Percentiles rank a stretch among this genome's conserved stretches.
Evolutionary conservation across 2,329 filamentous ascomycete genomes (phyloP).

Genomic region (Trichoderma endophyticum): DNA sequence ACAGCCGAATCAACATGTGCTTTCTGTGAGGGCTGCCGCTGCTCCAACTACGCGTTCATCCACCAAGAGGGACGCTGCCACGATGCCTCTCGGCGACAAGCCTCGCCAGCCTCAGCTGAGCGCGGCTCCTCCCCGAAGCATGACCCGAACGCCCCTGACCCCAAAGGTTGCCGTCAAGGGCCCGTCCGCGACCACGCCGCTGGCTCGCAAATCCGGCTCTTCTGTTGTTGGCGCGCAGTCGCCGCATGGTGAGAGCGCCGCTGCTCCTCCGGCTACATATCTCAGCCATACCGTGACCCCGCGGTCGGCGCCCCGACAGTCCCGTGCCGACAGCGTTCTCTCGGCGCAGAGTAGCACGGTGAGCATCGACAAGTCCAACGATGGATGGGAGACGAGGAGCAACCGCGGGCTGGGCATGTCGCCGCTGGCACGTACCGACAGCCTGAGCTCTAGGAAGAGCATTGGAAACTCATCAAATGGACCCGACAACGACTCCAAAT

Average conservation of each 20-base stretch:
- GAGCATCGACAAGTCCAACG: slow-evolving; percentile 40
- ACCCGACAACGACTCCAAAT: slow-evolving; percentile 52
- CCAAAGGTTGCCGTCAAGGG: slow-evolving; percentile 53
- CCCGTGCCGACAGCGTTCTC: slow-evolving; percentile 64
- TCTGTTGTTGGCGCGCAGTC: slow-evolving; percentile 23
- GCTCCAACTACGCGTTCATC: slow-evolving; percentile 21
- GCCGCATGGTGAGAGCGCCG: slow-evolving; percentile 45
- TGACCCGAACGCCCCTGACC: slow-evolving; percentile 49
- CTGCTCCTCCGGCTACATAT: slow-evolving; percentile 52
- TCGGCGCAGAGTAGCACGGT: slow-evolving; percentile 65
- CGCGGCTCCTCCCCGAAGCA: slow-evolving; percentile 55
- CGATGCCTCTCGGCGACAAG: slow-evolving; percentile 50
- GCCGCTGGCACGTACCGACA: slow-evolving; percentile 26
- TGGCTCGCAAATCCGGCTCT: slow-evolving; percentile 35
- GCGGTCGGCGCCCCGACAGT: slow-evolving; percentile 70
- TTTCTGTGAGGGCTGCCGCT: slow-evolving; percentile 17
- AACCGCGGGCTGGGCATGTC: slow-evolving; percentile 33
- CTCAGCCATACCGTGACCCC: slow-evolving; percentile 72
- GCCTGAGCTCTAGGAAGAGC: slow-evolving; percentile 7
- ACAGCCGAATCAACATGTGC: slow-evolving; percentile 31
- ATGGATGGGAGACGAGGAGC: slow-evolving; percentile 42
- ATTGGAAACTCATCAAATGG: slow-evolving; percentile 29
- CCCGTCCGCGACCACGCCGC: slow-evolving; percentile 41
- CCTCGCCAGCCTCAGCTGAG: slow-evolving; percentile 68
- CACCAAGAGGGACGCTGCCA: slow-evolving; percentile 27